phyloP scores from a whole-genome alignment of 2,329 filamentous ascomycete genomes.

The Cladosporium halotolerans region DNA sequence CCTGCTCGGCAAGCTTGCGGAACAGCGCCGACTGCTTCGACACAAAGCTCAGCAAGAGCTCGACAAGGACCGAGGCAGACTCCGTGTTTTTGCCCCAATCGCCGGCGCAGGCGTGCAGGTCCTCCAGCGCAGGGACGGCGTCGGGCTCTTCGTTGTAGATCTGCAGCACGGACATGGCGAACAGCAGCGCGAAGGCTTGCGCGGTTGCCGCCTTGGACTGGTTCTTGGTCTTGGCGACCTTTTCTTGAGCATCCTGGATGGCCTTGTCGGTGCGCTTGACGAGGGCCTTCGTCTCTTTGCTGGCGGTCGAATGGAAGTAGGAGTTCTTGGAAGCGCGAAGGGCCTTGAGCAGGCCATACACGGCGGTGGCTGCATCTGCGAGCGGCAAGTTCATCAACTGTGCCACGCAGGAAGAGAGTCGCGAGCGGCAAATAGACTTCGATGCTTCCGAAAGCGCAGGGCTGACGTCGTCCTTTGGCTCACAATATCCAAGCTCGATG shows the following conservation, averaged over 20 bases:
- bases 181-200: slow-evolving; percentile 70
- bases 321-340: slow-evolving; percentile 7
- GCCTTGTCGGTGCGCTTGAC: slow-evolving; percentile 19
- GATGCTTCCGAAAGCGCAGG: slow-evolving; percentile 39
- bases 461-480: slow-evolving; percentile 27
- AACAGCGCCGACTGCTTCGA: slow-evolving; percentile 79
- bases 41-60: slow-evolving; percentile 84
- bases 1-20: slow-evolving; percentile 78
- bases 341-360: slow-evolving; percentile 17
- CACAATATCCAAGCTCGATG: slow-evolving; percentile 33
- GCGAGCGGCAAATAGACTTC: slow-evolving; percentile 48
- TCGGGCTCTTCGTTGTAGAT: slow-evolving; percentile 86
- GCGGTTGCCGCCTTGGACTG: slow-evolving; percentile 3
- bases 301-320: slow-evolving; percentile 10
- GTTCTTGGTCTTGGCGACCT: slow-evolving; percentile 11
- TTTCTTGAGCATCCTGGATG: slow-evolving; percentile 17
- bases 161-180: slow-evolving; percentile 78
- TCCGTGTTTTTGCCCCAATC: slow-evolving; percentile 42
- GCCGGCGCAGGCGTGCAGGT: slow-evolving; percentile 71
- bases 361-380: slow-evolving; percentile 15
- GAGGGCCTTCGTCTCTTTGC: slow-evolving; percentile 13
- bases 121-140: slow-evolving; percentile 72
- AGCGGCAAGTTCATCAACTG: slow-evolving; percentile 37
- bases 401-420: slow-evolving; percentile 50
- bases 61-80: slow-evolving; percentile 66